phyloP scores from a whole-genome alignment of 768 basidiomycete species.

The Coprinopsis cinerea region DNA sequence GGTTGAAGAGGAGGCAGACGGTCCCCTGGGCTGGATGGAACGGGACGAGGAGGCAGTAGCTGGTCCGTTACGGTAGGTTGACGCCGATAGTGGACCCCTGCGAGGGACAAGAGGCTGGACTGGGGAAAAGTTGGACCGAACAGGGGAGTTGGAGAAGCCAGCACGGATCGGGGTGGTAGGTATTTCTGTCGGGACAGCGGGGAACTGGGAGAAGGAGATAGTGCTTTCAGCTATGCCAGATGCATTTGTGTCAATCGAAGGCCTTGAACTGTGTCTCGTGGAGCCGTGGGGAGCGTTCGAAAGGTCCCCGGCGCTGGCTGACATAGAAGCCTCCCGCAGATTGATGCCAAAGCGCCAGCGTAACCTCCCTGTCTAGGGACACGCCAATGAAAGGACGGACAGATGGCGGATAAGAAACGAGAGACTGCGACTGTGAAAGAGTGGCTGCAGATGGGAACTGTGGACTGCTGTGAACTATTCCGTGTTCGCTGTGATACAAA shows the following conservation, averaged over 20 bases:
- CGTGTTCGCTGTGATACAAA: no score
- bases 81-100: background rate
- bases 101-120: conserved; percentile 23
- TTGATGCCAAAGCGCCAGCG: no score
- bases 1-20: conserved; percentile 1
- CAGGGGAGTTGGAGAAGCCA: background rate
- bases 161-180: conserved; percentile 34
- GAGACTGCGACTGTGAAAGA: no score
- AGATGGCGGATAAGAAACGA: no score
- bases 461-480: no score
- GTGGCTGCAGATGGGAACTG: no score
- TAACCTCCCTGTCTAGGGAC: no score
- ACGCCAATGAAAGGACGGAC: no score
- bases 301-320: background rate
- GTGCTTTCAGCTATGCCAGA: conserved; percentile 55
- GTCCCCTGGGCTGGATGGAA: background rate
- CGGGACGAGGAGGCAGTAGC: background rate
- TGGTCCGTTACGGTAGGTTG: background rate
- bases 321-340: no score
- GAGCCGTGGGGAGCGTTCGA: background rate
- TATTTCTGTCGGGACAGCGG: conserved; percentile 44
- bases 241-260: conserved; percentile 45
- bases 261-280: conserved; percentile 27
- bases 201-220: conserved; percentile 51
- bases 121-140: conserved; percentile 16